A percentile compares a stretch with the other conserved stretches of the same genome.
Conservation (phyloP, 1,284 basidiomycete genomes). For the Trametes pubescens region DNA sequence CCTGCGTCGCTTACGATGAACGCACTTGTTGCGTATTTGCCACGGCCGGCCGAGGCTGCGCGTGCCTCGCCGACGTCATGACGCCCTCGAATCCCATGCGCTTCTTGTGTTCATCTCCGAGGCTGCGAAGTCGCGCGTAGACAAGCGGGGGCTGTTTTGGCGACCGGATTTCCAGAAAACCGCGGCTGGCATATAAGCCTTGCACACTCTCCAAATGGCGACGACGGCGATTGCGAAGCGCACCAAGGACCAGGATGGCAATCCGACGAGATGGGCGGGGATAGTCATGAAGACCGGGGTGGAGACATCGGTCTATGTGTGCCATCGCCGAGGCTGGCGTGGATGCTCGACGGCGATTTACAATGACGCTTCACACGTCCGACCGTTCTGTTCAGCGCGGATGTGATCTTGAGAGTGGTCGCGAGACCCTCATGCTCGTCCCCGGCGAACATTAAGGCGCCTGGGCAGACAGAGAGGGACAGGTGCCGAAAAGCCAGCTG, state of each 20-base stretch:
- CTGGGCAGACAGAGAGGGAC: background rate
- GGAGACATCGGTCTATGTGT: no score
- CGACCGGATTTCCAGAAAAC: conserved; percentile 3
- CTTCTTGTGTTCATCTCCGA: conserved; percentile 32
- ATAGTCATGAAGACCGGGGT: no score
- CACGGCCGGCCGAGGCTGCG: conserved; percentile 13
- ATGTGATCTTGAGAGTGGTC: background rate
- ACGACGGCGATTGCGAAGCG: background rate
- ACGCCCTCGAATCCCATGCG: conserved; percentile 6
- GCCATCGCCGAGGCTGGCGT: background rate
- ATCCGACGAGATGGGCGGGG: background rate
- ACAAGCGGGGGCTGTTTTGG: conserved; percentile 2
- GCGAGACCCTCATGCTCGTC: background rate
- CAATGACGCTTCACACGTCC: background rate
- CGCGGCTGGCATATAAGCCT: background rate
- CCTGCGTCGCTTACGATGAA: conserved; percentile 8
- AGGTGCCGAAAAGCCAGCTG: background rate
- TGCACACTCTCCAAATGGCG: conserved; percentile 5
- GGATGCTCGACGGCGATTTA: background rate
- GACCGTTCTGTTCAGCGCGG: background rate
- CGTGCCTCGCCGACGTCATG: conserved; percentile 20
- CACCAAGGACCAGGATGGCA: background rate
- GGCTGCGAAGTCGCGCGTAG: conserved; percentile 4
- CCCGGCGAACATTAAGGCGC: conserved; percentile 10
- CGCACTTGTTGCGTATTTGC: conserved; percentile 9